Evolutionary conservation across 306 rosid genomes (phyloP), one percentile per base, ranked within the genome.

Genomic region (Prunus mira): DNA sequence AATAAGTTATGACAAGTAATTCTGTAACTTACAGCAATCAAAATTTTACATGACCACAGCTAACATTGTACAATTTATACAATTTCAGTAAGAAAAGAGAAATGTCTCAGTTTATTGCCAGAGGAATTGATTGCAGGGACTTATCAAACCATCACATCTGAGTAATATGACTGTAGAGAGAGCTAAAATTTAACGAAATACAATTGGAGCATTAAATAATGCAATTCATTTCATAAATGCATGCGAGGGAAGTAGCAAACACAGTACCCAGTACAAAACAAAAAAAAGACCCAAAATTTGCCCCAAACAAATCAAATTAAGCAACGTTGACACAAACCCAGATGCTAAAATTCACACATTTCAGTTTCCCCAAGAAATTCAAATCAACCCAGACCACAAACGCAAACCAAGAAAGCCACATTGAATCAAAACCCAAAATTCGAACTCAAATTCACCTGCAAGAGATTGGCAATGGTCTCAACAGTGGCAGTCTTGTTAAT

Each of bases 401-500:
- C 27, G 12, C 15, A 66, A 49, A 18, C 20, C 54, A 19, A 20
- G 6, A 72, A 2, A 22, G 1, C 45, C 32, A 18, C 1, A 17
- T 65, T 20, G 58, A 78, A 38, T 10, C 61, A 63, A 50, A 51
- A 46, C 12, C 25, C 2, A 69, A 68, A 9, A 1, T 47, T 68
- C 47, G 64, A 58, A 19, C 46, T 0, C 64, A 65, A 38, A 34
- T 34, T 11, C 24, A 95, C 98, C 98, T 95, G 98, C 79, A 92
- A 83, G 46, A 95, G 89, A 90, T 95, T 95, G 14, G 98, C 98
- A 72, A 95, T 90, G 71, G 97, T 95, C 86, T 95, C 98, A 45
- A 95, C 97, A 30, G 97, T 95, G 14, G 97, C 98, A 62, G 97
- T 95, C 80, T 92, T 95, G 81, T 92, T 92, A 64, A 95, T 89